Evolutionary conservation across 2,329 filamentous ascomycete species (phyloP).

Genomic region (Harringtonia aguacate): DNA sequence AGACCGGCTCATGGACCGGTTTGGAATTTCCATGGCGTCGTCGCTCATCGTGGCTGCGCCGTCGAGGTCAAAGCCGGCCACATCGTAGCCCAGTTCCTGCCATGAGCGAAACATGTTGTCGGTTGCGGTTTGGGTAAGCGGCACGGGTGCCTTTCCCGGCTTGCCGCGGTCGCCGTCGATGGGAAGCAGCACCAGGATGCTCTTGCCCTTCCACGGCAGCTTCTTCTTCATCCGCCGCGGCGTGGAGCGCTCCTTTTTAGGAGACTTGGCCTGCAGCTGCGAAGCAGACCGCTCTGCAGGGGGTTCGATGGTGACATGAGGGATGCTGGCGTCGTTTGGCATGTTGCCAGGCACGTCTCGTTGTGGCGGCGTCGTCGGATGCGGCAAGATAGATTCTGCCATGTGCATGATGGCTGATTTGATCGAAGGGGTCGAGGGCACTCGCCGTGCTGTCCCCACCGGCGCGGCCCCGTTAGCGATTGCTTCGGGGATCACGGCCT

Average conservation of each 20-base stretch:
- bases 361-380: slow-evolving; percentile 1
- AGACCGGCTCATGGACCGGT: slow-evolving; percentile 52
- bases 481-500: too few species aligned
- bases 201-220: slow-evolving; percentile 65
- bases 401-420: background rate
- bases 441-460: too few species aligned
- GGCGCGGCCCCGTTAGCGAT: too few species aligned
- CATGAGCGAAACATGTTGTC: slow-evolving; percentile 53
- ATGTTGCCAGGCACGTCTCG: background rate
- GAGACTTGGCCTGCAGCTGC: slow-evolving; percentile 7
- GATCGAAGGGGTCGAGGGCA: background rate
- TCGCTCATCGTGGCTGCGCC: slow-evolving; percentile 23
- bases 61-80: slow-evolving; percentile 56
- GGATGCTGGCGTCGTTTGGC: background rate
- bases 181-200: slow-evolving; percentile 60
- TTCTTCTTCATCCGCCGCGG: slow-evolving; percentile 58
- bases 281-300: slow-evolving; percentile 1
- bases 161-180: slow-evolving; percentile 55
- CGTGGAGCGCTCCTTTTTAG: slow-evolving; percentile 26
- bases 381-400: background rate
- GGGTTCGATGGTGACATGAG: background rate
- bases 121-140: slow-evolving; percentile 45
- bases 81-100: slow-evolving; percentile 59
- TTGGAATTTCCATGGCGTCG: slow-evolving; percentile 21
- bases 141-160: slow-evolving; percentile 39